Evolutionary conservation across 2,329 filamentous ascomycete species (phyloP).

Genomic region (Exophiala spinifera): DNA sequence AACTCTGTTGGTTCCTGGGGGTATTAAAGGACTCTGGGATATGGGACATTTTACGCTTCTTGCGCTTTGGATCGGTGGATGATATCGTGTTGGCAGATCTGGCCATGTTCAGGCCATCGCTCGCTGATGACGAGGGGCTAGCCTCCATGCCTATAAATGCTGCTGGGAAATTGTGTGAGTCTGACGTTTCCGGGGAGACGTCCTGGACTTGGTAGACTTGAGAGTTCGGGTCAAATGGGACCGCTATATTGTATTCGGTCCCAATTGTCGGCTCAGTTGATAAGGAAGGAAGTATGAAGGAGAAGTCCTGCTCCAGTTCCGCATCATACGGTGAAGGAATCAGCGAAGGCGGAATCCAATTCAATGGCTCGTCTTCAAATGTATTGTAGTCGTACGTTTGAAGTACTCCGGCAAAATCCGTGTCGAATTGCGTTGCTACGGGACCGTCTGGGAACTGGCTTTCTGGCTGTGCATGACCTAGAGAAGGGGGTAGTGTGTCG

Average conservation of each 20-base stretch:
- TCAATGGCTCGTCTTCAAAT: constrained; percentile 34
- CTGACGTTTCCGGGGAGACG: constrained; percentile 43
- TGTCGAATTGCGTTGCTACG: constrained; percentile 2
- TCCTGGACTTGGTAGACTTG: constrained; percentile 31
- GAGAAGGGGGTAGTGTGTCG: background rate
- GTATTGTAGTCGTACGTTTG: constrained; percentile 36
- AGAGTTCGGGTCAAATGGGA: constrained; percentile 9
- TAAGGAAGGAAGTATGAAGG: constrained; percentile 23
- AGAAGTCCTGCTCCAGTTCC: constrained; percentile 38
- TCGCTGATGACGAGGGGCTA: constrained; percentile 23
- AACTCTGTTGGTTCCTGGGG: constrained; percentile 8
- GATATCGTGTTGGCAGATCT: constrained; percentile 7
- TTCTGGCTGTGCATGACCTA: constrained; percentile 4
- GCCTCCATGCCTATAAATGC: constrained; percentile 11
- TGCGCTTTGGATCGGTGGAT: constrained; percentile 18
- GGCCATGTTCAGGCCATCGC: constrained; percentile 15
- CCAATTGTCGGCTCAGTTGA: constrained; percentile 12
- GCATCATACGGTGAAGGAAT: constrained; percentile 36
- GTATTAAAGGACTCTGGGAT: constrained; percentile 13
- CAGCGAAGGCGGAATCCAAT: constrained; percentile 40
- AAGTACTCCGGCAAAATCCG: constrained; percentile 7
- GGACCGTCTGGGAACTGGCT: constrained; percentile 6
- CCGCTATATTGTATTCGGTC: constrained; percentile 14
- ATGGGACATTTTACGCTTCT: constrained; percentile 19
- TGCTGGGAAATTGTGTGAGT: constrained; percentile 4